phyloP scores from a whole-genome alignment of 148 eudicot species.

The Drosera capensis region DNA sequence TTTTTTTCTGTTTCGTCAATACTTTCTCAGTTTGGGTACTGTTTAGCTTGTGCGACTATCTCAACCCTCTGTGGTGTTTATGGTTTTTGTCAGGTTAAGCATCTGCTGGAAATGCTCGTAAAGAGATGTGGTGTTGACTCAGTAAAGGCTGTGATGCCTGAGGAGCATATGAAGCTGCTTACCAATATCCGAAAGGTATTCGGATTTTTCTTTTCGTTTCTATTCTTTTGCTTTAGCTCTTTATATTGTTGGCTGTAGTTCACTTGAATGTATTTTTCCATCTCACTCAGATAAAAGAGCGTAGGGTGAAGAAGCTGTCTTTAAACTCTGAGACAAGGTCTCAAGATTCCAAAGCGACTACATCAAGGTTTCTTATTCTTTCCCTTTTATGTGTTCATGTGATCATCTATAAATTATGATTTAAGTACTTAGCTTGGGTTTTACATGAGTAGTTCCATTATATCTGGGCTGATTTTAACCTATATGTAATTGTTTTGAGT shows the following conservation, averaged over 20 bases:
- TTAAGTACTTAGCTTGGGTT: too few relatives aligned
- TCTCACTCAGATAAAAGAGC: constrained; percentile 48
- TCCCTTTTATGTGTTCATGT: not conserved
- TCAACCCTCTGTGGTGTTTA: not conserved
- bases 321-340: constrained; percentile 46
- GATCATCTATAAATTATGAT: too few relatives aligned
- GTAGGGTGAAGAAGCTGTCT: constrained; percentile 54
- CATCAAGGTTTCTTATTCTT: constrained; percentile 44
- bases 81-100: constrained; percentile 39
- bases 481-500: too few relatives aligned
- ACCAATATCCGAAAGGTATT: constrained; percentile 87
- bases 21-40: too few relatives aligned
- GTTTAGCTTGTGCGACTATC: too few relatives aligned
- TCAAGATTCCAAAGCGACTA: constrained; percentile 64
- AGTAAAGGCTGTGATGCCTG: constrained; percentile 90
- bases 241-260: too few relatives aligned
- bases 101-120: constrained; percentile 84
- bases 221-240: too few relatives aligned
- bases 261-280: not conserved
- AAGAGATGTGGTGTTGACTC: constrained; percentile 95
- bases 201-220: not conserved
- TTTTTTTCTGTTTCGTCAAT: too few relatives aligned
- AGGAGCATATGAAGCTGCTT: constrained; percentile 91
- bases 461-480: too few relatives aligned
- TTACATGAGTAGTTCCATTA: too few relatives aligned